A percentile compares a stretch with the other conserved stretches of the same genome.
Conservation (phyloP, 108 stramenopile species). For the Skeletonema potamos region DNA sequence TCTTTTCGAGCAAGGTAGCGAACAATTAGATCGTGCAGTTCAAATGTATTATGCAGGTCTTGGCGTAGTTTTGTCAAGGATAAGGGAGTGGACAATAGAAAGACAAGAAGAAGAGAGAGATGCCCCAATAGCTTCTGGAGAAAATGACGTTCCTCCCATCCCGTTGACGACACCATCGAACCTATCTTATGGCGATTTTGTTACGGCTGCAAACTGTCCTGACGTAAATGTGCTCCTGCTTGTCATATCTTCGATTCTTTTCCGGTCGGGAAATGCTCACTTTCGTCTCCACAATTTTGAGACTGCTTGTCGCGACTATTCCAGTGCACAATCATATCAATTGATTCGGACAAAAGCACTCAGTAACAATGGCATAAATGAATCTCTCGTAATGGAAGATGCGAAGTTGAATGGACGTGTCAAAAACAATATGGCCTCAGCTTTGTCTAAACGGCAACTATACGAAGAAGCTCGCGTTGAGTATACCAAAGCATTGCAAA, state of each 20-base stretch:
- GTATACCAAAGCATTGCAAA: constrained; percentile 44
- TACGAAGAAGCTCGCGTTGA: constrained; percentile 39
- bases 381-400: constrained; percentile 27
- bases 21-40: constrained; percentile 25
- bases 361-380: not conserved
- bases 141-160: not conserved
- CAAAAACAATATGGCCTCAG: constrained; percentile 42
- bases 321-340: constrained; percentile 41
- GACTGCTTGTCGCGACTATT: constrained; percentile 41
- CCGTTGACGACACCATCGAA: not conserved
- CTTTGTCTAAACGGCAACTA: constrained; percentile 32
- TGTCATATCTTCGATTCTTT: constrained; percentile 46
- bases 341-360: constrained; percentile 9
- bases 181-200: constrained; percentile 25
- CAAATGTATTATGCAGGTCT: constrained; percentile 45
- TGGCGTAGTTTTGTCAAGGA: constrained; percentile 30
- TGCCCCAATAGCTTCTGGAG: not conserved
- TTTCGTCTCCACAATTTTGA: constrained; percentile 29
- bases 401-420: constrained; percentile 40
- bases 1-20: not conserved
- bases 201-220: constrained; percentile 11
- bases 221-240: constrained; percentile 38
- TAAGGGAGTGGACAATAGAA: constrained; percentile 27
- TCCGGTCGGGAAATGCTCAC: constrained; percentile 39
- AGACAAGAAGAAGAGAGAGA: not conserved